Evolutionary conservation across 1,284 basidiomycete species (phyloP), one percentile per base, ranked within the genome.

Genomic region (Schizophyllum amplum): DNA sequence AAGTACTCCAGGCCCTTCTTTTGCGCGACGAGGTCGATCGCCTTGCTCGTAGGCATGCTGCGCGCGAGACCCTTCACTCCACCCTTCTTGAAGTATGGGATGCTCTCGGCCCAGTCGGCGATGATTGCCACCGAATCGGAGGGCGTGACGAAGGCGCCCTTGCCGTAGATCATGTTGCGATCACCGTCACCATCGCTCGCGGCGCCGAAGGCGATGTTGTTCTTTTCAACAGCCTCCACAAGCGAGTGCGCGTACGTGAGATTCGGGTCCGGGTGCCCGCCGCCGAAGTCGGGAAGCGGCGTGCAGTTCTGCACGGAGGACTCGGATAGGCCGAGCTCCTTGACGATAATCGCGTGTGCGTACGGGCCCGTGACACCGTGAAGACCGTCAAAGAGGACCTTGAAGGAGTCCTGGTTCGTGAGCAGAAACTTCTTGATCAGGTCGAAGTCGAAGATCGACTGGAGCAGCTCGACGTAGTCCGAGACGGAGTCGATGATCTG

Each of bases 161-260:
- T 90, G 67, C 96, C 97, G 74, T 99, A 98, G 71, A 99, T 99
- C 96, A 99, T 99, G 81, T 99, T 99, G 60, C 96, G 79, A 74
- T 99, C 96, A 49, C 96, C 96, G 68, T 99, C 96, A 53, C 96
- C 96, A 70, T 99, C 96, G 61, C 89, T 93, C 4, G 96, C 96
- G 33, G 97, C 97, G 60, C 96, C 96, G 67, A 99, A 99, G 53
- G 84, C 79, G 65, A 99, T 95, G 65, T 85, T 81, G 56, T 92
- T 81, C 67, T 78, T 78, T 74, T 99, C 95, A 47, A 99, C 96
- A 20, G 80, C 87, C 62, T 95, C 92, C 53, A 99, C 96, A 56
- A 99, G 86, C 24, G 87, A 82, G 75, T 95, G 92, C 7, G 97
- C 96, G 72, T 99, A 99, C 13, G 95, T 98, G 64, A 99, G 76